phyloP scores from a whole-genome alignment of 345 rosid species.

The Mangifera indica region DNA sequence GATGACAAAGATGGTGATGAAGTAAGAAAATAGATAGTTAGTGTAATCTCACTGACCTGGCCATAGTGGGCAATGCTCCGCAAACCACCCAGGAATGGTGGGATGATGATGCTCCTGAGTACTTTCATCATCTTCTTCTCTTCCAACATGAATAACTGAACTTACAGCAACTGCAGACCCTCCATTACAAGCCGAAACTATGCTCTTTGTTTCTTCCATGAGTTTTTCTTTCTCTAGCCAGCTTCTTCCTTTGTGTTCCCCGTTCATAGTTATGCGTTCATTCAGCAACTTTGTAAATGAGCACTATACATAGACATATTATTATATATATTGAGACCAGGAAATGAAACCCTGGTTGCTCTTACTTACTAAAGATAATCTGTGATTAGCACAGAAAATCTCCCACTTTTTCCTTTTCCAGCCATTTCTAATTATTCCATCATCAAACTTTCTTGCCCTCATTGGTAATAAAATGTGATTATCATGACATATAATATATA shows the following conservation, averaged over 20 bases:
- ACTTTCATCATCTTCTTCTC: not conserved
- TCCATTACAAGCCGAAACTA: not conserved
- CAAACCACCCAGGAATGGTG: constrained; percentile 32
- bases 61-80: constrained; percentile 38
- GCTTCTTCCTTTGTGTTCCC: constrained; percentile 7
- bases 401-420: not conserved
- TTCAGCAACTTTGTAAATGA: not conserved
- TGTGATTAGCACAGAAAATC: constrained; percentile 1
- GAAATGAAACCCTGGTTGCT: not conserved
- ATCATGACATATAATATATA: not conserved
- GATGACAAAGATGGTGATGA: not conserved
- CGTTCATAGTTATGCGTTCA: not conserved
- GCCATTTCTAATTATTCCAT: not conserved
- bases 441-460: not conserved
- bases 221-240: not conserved
- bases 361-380: not conserved
- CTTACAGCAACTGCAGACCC: not conserved
- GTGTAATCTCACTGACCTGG: constrained; percentile 29
- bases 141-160: not conserved
- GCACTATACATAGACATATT: not conserved
- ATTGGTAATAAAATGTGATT: not conserved
- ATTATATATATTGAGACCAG: not conserved
- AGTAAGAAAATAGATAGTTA: not conserved
- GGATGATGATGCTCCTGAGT: constrained; percentile 16
- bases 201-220: not conserved